Conservation (phyloP, 306 rosid species). For the Echinosophora koreensis region DNA sequence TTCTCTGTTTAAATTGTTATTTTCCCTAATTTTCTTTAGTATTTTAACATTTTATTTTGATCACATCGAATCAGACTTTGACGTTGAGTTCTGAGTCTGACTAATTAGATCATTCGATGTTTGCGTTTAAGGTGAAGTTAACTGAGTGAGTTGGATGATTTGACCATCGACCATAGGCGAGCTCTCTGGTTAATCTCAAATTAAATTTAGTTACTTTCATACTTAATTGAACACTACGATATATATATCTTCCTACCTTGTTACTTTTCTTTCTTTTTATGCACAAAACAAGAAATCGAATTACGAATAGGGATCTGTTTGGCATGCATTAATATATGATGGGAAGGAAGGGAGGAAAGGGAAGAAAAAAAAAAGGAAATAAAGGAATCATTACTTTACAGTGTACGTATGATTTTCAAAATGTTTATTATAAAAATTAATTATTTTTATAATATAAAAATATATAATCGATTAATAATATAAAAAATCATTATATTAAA, state of each 20-base stretch:
- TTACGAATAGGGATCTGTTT: neutral
- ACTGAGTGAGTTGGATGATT: conserved; percentile 46
- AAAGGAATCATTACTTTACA: no score
- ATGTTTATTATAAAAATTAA: no score
- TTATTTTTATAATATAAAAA: no score
- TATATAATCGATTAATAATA: no score
- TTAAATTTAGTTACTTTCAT: neutral
- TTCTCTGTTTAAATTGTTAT: neutral
- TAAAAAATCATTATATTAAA: no score
- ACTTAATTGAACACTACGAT: neutral
- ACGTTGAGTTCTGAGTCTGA: neutral
- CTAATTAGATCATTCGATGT: conserved; percentile 24
- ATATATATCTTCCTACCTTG: neutral
- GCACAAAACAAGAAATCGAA: neutral
- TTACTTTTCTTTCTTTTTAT: neutral
- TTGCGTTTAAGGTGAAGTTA: conserved; percentile 52
- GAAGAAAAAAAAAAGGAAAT: no score
- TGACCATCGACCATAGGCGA: conserved; percentile 31
- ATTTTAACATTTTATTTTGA: conserved; percentile 28
- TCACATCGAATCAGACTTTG: conserved; percentile 48
- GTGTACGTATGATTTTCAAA: no score
- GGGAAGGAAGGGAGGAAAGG: no score
- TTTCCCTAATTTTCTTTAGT: neutral
- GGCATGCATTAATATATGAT: no score
- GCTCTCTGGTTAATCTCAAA: neutral